phyloP scores from a whole-genome alignment of 208 protist species.

The Acanthamoeba divionensis region DNA sequence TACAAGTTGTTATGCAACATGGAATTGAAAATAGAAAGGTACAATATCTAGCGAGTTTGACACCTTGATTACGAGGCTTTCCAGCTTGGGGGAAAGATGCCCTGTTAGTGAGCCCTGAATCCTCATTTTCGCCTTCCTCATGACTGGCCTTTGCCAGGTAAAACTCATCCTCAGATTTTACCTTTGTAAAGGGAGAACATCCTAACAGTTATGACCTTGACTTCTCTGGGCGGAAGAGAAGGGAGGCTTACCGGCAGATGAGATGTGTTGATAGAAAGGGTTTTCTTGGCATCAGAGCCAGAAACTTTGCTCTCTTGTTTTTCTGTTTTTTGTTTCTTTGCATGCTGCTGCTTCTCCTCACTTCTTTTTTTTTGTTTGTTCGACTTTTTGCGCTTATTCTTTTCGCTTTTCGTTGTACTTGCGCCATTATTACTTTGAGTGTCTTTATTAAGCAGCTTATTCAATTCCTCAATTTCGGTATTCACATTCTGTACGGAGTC shows the following conservation, averaged over 20 bases:
- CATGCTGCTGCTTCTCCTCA: background rate
- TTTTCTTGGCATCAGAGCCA: too few species aligned
- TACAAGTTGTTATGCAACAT: background rate
- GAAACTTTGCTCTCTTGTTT: background rate
- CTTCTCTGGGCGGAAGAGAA: too few species aligned
- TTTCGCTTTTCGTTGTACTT: background rate
- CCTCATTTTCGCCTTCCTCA: too few species aligned
- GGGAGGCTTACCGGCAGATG: too few species aligned
- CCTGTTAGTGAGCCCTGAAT: background rate
- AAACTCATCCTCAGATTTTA: too few species aligned
- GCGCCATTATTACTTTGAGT: too few species aligned
- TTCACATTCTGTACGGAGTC: slow-evolving; percentile 13
- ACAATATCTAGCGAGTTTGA: background rate
- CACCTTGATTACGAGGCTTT: background rate
- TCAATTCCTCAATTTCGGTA: background rate
- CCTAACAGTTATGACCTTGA: too few species aligned
- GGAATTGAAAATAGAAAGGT: background rate
- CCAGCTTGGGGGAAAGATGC: background rate
- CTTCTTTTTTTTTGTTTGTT: too few species aligned
- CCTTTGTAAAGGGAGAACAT: too few species aligned
- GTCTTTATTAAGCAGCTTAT: background rate
- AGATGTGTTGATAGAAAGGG: too few species aligned
- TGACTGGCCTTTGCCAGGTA: too few species aligned
- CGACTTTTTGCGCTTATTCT: too few species aligned
- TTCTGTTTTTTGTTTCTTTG: background rate